A percentile compares a stretch with the other conserved stretches of the same genome.
These are phyloP conservation scores for Amylostereum areolatum DNA, from an alignment of 1,284 basidiomycete genomes.

Conservation along the genomic window DNA sequence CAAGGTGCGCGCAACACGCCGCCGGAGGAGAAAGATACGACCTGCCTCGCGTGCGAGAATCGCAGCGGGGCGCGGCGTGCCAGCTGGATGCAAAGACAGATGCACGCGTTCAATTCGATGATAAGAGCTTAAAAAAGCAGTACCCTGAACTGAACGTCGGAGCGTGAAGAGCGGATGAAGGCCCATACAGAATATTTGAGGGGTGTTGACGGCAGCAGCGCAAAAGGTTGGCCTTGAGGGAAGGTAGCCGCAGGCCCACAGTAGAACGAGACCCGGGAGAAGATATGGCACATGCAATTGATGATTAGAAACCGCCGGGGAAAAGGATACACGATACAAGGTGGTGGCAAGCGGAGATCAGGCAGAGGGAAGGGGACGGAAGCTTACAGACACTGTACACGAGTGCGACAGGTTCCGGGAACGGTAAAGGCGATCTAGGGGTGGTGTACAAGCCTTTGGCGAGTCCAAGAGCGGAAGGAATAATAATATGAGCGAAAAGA, in stretches of 20 bases:
- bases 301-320: constrained; percentile 28
- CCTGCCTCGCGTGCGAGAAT: too few relatives aligned
- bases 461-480: constrained; percentile 13
- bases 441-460: not conserved
- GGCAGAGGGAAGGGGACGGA: not conserved
- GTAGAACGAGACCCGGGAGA: not conserved
- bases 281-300: constrained; percentile 8
- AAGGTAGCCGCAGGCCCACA: not conserved
- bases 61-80: too few relatives aligned
- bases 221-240: not conserved
- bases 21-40: too few relatives aligned
- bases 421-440: not conserved
- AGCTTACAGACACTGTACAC: constrained; percentile 4
- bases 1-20: too few relatives aligned
- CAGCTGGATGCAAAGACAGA: too few relatives aligned
- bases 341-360: not conserved
- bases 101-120: not conserved
- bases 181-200: too few relatives aligned
- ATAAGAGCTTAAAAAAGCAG: not conserved
- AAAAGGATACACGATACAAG: constrained; percentile 12
- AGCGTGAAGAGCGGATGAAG: too few relatives aligned
- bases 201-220: too few relatives aligned
- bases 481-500: constrained; percentile 8
- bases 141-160: not conserved
- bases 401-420: constrained; percentile 14